phyloP scores from a whole-genome alignment of 805 yeast species.

The Nakazawaea wickerhamii region DNA sequence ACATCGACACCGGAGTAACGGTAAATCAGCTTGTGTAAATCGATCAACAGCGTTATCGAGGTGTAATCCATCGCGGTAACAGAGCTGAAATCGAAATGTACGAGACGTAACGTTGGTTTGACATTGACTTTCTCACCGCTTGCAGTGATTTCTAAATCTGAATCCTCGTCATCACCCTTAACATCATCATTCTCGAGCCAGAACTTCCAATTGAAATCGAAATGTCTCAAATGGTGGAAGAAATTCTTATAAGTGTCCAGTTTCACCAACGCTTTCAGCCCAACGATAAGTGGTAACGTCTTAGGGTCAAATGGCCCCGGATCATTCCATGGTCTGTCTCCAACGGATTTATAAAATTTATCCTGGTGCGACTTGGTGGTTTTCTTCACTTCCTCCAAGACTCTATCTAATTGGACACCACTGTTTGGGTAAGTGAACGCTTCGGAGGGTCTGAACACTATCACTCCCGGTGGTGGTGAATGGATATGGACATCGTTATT shows the following conservation, averaged over 20 bases:
- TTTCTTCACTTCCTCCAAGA: slow-evolving; percentile 61
- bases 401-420: slow-evolving; percentile 62
- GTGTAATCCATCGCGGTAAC: slow-evolving; percentile 77
- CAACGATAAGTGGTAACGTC: slow-evolving; percentile 27
- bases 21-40: slow-evolving; percentile 65
- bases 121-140: slow-evolving; percentile 30
- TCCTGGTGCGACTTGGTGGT: slow-evolving; percentile 56
- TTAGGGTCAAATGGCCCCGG: slow-evolving; percentile 51
- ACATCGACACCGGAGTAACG: slow-evolving; percentile 76
- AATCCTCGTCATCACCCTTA: slow-evolving; percentile 18
- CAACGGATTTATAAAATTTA: slow-evolving; percentile 32
- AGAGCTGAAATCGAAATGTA: slow-evolving; percentile 78
- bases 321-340: slow-evolving; percentile 87
- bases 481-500: slow-evolving; percentile 53
- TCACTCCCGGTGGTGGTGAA: slow-evolving; percentile 88
- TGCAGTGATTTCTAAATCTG: slow-evolving; percentile 15
- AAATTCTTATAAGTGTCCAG: slow-evolving; percentile 16
- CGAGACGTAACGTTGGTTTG: slow-evolving; percentile 63
- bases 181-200: slow-evolving; percentile 14
- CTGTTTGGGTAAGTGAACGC: slow-evolving; percentile 79
- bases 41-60: slow-evolving; percentile 71
- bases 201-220: slow-evolving; percentile 12
- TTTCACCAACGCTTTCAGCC: not conserved
- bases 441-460: slow-evolving; percentile 80
- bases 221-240: not conserved